Base-by-base conservation (phyloP, 768 basidiomycete species). In the Boletus vermiculosoides region DNA sequence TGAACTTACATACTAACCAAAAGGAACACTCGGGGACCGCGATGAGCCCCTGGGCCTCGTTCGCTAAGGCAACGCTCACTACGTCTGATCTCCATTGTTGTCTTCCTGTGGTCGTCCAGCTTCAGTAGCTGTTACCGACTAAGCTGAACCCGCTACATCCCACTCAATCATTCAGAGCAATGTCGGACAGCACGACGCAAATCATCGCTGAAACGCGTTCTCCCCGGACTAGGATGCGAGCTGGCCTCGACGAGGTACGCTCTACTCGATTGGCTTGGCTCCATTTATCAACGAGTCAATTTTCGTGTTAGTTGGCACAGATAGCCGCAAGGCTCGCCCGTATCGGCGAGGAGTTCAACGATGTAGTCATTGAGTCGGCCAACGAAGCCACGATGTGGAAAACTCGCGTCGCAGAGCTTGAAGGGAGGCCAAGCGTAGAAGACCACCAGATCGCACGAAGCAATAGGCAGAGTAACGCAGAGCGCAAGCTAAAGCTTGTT, bases 371-470 rank as follows among this genome's bases (percentile, higher is more conserved):
- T n/a, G 63, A 59, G 15, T 63, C 58, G 11, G 31, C 65, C n/a
- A 64, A 70, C 31, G 68, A 70, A 31, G 58, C 64, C 13, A 59
- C 61, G 30, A 51, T 42, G 45, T 61, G 45, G 62, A 57, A 61
- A 22, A 62, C 55, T 33, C 75, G 76, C 33, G 65, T 74, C 15
- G 62, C 70, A 12, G 75, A 78, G 25, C 73, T 81, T 25, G 76
- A 83, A 55, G 59, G 63, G 15, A 61, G 64, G 40, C 40, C 50
- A 2, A 66, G 63, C 45, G 41, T 58, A 22, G 63, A 71, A 20
- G 61, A 59, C 37, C 59, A 64, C 9, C 74, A 73, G 48, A 58
- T 55, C 48, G 62, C 76, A 20, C 66, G 65, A 37, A 59, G 57
- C 31, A 69, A 67, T 59, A 78, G 74, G 45, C 65, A 69, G 20